Percentiles rank a stretch among this genome's conserved stretches.
Evolutionary conservation across 169 alveolate species (phyloP).

Genomic region (Eimeria brunetti): DNA sequence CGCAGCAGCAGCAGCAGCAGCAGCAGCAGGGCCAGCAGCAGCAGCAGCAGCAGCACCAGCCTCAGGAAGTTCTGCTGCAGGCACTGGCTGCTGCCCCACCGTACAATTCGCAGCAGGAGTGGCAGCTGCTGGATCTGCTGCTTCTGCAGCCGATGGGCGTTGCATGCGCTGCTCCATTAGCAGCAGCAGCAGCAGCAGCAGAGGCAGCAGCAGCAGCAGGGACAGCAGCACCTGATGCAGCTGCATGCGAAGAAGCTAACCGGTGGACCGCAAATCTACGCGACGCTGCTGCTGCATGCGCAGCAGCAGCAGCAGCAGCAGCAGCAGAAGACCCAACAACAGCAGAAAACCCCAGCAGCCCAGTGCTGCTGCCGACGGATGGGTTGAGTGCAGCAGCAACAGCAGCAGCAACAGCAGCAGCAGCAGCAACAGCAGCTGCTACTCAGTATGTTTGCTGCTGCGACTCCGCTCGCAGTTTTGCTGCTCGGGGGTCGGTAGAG

Average conservation of each 20-base stretch:
- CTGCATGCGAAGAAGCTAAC: not conserved
- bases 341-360: too few relatives aligned
- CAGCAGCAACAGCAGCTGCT: not conserved
- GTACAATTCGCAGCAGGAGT: not conserved
- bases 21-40: constrained; percentile 27
- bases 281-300: constrained; percentile 17
- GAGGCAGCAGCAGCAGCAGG: not conserved
- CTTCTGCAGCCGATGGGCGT: constrained; percentile 38
- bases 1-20: constrained; percentile 13
- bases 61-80: not conserved
- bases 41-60: constrained; percentile 19
- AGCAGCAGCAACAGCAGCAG: constrained; percentile 46
- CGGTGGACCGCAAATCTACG: not conserved
- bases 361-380: not conserved
- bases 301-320: constrained; percentile 61
- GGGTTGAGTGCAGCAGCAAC: not conserved
- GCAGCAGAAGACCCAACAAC: too few relatives aligned
- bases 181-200: not conserved
- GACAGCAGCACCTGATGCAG: not conserved
- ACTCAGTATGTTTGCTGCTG: constrained; percentile 26
- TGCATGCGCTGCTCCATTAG: constrained; percentile 42
- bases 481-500: constrained; percentile 42
- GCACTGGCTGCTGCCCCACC: not conserved
- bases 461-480: constrained; percentile 27
- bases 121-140: constrained; percentile 18